These are phyloP conservation scores for Magnaporthiopsis rhizophila DNA, from an alignment of 2,329 filamentous ascomycete species.

Conservation along the genomic window DNA sequence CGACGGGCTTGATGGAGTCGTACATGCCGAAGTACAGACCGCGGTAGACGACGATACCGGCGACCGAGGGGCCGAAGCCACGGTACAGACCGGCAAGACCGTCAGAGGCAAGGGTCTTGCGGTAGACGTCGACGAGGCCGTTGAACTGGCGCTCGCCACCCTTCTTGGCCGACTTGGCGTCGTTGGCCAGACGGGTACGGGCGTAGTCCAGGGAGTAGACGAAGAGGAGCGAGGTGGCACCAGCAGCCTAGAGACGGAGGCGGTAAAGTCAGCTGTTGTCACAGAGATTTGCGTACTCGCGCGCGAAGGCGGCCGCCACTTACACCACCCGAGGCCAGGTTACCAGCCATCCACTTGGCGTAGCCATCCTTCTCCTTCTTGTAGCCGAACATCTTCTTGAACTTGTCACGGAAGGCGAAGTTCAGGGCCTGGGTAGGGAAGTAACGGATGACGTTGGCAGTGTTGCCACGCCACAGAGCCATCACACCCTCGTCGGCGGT, in stretches of 20 bases:
- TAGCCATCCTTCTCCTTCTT: slow-evolving; percentile 99
- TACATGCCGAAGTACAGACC: slow-evolving; percentile 99
- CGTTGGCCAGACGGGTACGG: slow-evolving; percentile 99
- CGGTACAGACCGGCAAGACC: slow-evolving; percentile 99
- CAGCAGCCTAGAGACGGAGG: slow-evolving; percentile 60
- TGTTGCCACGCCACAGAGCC: slow-evolving; percentile 99
- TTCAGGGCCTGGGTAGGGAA: slow-evolving; percentile 99
- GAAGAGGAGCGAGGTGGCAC: slow-evolving; percentile 99
- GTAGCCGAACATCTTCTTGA: slow-evolving; percentile 99
- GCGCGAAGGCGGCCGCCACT: slow-evolving; percentile 29
- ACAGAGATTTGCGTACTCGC: not conserved
- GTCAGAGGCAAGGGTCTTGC: slow-evolving; percentile 98
- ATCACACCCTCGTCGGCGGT: slow-evolving; percentile 84
- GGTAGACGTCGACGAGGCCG: slow-evolving; percentile 98
- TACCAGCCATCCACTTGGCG: slow-evolving; percentile 97
- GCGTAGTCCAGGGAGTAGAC: slow-evolving; percentile 99
- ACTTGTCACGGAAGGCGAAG: slow-evolving; percentile 99
- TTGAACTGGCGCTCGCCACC: slow-evolving; percentile 99
- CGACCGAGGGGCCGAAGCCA: slow-evolving; percentile 99
- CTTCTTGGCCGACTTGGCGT: slow-evolving; percentile 96
- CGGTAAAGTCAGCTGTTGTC: slow-evolving; percentile 6
- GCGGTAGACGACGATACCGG: slow-evolving; percentile 99
- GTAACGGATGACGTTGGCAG: slow-evolving; percentile 99
- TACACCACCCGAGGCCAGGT: slow-evolving; percentile 99
- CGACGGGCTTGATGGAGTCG: slow-evolving; percentile 99